Evolutionary conservation across 2,329 filamentous ascomycete genomes (phyloP), one percentile per base, ranked within the genome.

Genomic region (Fusarium sp.): DNA sequence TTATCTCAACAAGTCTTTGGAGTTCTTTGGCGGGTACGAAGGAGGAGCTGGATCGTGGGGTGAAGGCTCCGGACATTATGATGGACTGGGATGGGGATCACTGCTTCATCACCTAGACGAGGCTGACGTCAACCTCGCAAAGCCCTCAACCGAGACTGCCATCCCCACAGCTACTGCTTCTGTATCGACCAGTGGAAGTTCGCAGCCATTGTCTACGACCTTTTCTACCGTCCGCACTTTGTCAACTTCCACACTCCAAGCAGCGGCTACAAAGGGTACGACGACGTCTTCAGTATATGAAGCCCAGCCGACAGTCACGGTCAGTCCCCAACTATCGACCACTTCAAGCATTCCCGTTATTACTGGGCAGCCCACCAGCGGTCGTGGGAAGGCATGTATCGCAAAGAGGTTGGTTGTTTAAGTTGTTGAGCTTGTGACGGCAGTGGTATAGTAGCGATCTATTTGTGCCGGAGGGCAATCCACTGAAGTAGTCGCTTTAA

Each of bases 1-100:
- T 0, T 71, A 71, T 11, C 46, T 67, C 1, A 67, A 71, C 20
- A 51, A 51, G 10, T 20, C 49, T 23, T 11, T 51, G 27, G 29
- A 51, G n/a, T 36, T 54, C 31, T 54, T 58, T 16, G 56, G 64
- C 9, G 64, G 61, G 1, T 64, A 38, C 20, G 61, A 64, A 36
- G 64, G 61, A 18, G 64, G 61, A 10, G 61, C 61, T 8, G 64
- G 64, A 20, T 56, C 53, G 7, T 56, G 53, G 53, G 53, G 53
- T n/a, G 53, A 56, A 56, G 53, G 53, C 1, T 27, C 53, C 0
- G 53, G 53, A 9, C 53, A 56, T 40, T 56, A 56, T 4, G 53
- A 56, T n/a, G 53, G 53, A 3, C 9, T 67, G 7, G 64, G 64
- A 8, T 67, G 64, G 61, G 64, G 64, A 29, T 67, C 64, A 16